Evolutionary conservation across 768 basidiomycete species (phyloP).

Genomic region (Postia placenta): DNA sequence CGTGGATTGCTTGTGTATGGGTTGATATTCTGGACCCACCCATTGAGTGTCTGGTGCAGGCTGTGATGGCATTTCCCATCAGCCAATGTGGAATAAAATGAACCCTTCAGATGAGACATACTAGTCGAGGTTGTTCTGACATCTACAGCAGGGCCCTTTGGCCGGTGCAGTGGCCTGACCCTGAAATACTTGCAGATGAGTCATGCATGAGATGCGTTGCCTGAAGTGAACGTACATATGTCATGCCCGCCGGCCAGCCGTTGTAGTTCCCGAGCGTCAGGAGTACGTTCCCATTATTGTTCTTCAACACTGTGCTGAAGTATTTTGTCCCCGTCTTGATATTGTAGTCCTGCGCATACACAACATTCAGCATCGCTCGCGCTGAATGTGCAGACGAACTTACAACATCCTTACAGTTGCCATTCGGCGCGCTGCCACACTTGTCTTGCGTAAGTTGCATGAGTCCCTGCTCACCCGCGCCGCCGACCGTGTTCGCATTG

Average conservation of each 20-base stretch:
- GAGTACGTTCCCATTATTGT: constrained; percentile 48
- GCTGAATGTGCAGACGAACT: constrained; percentile 6
- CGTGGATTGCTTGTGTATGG: constrained; percentile 36
- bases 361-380: neutral
- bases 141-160: constrained; percentile 48
- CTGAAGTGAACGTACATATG: constrained; percentile 50
- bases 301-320: constrained; percentile 45
- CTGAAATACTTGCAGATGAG: too few relatives aligned
- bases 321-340: constrained; percentile 59
- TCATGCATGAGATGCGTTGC: too few relatives aligned
- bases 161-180: constrained; percentile 52
- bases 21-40: constrained; percentile 59
- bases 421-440: constrained; percentile 49
- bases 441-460: constrained; percentile 85
- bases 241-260: constrained; percentile 60
- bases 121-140: constrained; percentile 89
- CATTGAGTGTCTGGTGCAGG: constrained; percentile 65
- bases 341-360: constrained; percentile 53
- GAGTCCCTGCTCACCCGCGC: constrained; percentile 77
- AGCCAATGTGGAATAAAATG: neutral
- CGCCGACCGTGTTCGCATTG: constrained; percentile 59
- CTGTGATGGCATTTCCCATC: too few relatives aligned
- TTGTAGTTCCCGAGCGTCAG: constrained; percentile 68
- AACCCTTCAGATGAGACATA: constrained; percentile 30
- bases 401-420: constrained; percentile 36